Conservation (phyloP, 1,284 basidiomycete species). For the Violaceomyces palustris region DNA sequence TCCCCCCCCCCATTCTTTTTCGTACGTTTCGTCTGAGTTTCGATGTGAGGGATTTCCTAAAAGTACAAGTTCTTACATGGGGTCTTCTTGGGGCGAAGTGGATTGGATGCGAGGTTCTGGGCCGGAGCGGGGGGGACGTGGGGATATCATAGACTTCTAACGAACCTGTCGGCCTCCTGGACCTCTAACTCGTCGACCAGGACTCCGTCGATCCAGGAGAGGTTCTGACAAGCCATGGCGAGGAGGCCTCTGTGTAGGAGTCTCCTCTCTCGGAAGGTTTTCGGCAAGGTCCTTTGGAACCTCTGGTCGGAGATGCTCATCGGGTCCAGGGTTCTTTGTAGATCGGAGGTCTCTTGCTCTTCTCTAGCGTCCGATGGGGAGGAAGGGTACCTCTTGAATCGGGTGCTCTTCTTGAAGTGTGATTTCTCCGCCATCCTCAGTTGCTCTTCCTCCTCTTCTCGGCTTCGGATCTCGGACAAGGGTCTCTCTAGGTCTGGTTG, state of each 20-base stretch:
- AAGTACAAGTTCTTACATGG: too few species aligned
- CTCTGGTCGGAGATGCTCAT: slow-evolving; percentile 30
- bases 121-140: too few species aligned
- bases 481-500: slow-evolving; percentile 35
- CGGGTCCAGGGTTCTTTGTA: too few species aligned
- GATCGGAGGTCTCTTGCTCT: slow-evolving; percentile 11
- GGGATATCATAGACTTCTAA: too few species aligned
- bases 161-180: slow-evolving; percentile 26
- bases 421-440: slow-evolving; percentile 38
- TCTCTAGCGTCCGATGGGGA: not conserved
- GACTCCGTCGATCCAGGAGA: slow-evolving; percentile 48
- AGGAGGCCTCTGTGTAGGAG: slow-evolving; percentile 44
- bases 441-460: slow-evolving; percentile 11
- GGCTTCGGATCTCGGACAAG: slow-evolving; percentile 2
- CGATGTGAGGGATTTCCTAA: too few species aligned
- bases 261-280: slow-evolving; percentile 20
- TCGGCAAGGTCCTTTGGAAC: slow-evolving; percentile 41
- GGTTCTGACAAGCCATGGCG: slow-evolving; percentile 44
- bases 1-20: too few species aligned
- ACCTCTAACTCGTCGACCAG: slow-evolving; percentile 37
- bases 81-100: too few species aligned
- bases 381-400: too few species aligned
- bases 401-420: slow-evolving; percentile 42
- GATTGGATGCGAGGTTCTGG: too few species aligned
- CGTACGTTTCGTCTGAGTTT: too few species aligned